A percentile compares a stretch with the other conserved stretches of the same genome.
Evolutionary conservation across 2,329 filamentous ascomycete genomes (phyloP).

Genomic region (Ceratocystis cacaofunesta): DNA sequence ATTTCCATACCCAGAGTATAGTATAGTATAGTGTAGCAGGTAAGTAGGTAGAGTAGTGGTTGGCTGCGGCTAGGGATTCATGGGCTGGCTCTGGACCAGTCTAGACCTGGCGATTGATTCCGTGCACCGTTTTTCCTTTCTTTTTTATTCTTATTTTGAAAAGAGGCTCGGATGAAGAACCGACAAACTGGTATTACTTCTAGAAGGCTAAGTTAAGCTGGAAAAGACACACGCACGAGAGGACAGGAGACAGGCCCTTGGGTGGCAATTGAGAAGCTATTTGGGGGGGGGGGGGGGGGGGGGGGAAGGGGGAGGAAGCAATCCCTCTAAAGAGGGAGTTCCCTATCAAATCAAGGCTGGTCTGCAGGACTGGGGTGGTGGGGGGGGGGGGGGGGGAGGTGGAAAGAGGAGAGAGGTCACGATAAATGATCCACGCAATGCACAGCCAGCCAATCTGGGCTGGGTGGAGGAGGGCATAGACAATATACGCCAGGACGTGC

Average conservation of each 20-base stretch:
- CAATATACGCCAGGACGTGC: too few species aligned
- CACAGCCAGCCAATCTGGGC: neutral
- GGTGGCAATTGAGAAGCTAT: neutral
- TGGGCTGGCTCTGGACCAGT: slow-evolving; percentile 9
- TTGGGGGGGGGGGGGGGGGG: neutral
- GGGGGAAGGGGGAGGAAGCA: too few species aligned
- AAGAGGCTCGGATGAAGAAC: neutral
- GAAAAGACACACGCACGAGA: neutral
- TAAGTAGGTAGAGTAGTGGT: too few species aligned
- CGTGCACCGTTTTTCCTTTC: neutral
- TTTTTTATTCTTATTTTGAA: neutral
- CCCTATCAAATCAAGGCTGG: too few species aligned
- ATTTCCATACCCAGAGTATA: neutral
- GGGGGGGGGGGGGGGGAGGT: neutral
- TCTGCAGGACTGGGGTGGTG: too few species aligned
- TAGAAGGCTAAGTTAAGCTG: neutral
- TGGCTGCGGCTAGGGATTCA: slow-evolving; percentile 2
- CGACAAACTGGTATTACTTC: slow-evolving; percentile 5
- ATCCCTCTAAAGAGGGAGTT: too few species aligned
- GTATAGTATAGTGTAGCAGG: neutral
- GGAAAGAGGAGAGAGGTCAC: neutral
- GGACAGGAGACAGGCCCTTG: neutral
- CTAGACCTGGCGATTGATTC: slow-evolving; percentile 15
- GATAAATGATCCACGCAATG: neutral
- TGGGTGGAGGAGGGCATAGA: too few species aligned